phyloP scores from a whole-genome alignment of 495 filamentous ascomycete genomes.

The Xylaria telfairii region DNA sequence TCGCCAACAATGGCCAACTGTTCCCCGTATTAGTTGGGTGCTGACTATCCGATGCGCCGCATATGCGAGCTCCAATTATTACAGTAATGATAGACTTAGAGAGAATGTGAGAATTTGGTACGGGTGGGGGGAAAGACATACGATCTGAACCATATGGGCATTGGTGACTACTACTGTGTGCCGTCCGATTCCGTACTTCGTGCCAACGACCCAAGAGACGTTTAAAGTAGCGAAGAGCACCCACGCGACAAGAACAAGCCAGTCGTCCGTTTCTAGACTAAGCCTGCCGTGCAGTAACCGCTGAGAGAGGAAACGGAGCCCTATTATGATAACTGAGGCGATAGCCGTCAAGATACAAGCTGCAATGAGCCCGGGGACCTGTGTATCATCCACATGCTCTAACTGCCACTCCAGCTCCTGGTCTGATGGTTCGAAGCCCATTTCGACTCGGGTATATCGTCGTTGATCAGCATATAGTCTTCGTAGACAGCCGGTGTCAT shows the following conservation, averaged over 20 bases:
- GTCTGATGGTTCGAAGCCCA: constrained; percentile 11
- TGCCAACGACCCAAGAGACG: constrained; percentile 17
- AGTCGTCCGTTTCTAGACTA: constrained; percentile 22
- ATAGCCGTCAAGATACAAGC: constrained; percentile 9
- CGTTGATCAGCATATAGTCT: not conserved
- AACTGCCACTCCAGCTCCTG: constrained; percentile 21
- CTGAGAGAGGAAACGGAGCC: constrained; percentile 23
- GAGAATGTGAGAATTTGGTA: not conserved
- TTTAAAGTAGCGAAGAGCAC: constrained; percentile 16
- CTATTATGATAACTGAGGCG: constrained; percentile 18
- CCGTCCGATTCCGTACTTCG: constrained; percentile 24
- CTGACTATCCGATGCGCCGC: not conserved
- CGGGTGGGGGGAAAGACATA: constrained; percentile 11
- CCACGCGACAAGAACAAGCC: constrained; percentile 27
- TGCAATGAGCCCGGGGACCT: constrained; percentile 14
- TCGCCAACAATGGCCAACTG: constrained; percentile 26
- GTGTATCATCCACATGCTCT: constrained; percentile 25
- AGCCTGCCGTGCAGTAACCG: constrained; percentile 14
- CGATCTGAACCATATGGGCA: constrained; percentile 20
- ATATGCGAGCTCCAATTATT: too few species aligned
- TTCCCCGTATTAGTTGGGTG: not conserved
- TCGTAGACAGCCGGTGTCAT: not conserved
- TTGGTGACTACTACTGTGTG: constrained; percentile 23
- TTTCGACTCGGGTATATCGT: not conserved
- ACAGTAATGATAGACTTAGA: too few species aligned